These are phyloP conservation scores for Podospora tetraspora DNA, from an alignment of 495 filamentous ascomycete species.

Conservation along the genomic window DNA sequence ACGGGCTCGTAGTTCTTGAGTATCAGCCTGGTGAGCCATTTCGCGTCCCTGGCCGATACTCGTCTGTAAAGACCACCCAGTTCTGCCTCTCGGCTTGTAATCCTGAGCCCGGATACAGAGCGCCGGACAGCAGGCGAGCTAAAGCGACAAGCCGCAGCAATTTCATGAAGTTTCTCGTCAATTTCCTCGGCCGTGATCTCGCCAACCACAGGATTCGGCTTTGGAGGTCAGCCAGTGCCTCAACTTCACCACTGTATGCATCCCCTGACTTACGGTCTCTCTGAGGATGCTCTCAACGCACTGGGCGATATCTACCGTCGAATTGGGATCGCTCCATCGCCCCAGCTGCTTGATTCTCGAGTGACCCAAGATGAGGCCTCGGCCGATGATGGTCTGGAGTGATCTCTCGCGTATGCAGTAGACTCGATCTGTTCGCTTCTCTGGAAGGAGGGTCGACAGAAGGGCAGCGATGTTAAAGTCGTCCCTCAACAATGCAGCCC, in stretches of 20 bases:
- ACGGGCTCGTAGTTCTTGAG: slow-evolving; percentile 70
- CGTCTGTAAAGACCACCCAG: slow-evolving; percentile 54
- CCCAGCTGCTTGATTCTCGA: slow-evolving; percentile 56
- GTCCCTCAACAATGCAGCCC: slow-evolving; percentile 42
- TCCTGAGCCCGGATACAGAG: slow-evolving; percentile 32
- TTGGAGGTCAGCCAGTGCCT: not conserved
- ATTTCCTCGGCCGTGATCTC: slow-evolving; percentile 68
- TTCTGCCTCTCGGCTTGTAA: slow-evolving; percentile 38
- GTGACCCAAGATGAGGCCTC: slow-evolving; percentile 55
- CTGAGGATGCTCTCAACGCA: slow-evolving; percentile 64
- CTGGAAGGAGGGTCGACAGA: slow-evolving; percentile 68
- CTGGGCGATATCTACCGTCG: slow-evolving; percentile 58
- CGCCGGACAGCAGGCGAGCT: slow-evolving; percentile 61
- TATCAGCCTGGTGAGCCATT: slow-evolving; percentile 83
- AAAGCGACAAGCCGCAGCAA: slow-evolving; percentile 63
- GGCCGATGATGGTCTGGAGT: slow-evolving; percentile 58
- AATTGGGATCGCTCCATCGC: slow-evolving; percentile 52
- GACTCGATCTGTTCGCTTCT: slow-evolving; percentile 67
- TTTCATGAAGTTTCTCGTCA: slow-evolving; percentile 54
- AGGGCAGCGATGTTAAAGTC: slow-evolving; percentile 54
- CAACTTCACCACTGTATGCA: slow-evolving; percentile 2
- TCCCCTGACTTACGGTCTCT: slow-evolving; percentile 50
- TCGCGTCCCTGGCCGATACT: slow-evolving; percentile 65
- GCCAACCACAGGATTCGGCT: slow-evolving; percentile 39
- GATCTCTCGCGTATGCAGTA: slow-evolving; percentile 58